Evolutionary conservation across 352 stramenopile species (phyloP), one percentile per base, ranked within the genome.

Genomic region (Globisporangium cylindrosporum): DNA sequence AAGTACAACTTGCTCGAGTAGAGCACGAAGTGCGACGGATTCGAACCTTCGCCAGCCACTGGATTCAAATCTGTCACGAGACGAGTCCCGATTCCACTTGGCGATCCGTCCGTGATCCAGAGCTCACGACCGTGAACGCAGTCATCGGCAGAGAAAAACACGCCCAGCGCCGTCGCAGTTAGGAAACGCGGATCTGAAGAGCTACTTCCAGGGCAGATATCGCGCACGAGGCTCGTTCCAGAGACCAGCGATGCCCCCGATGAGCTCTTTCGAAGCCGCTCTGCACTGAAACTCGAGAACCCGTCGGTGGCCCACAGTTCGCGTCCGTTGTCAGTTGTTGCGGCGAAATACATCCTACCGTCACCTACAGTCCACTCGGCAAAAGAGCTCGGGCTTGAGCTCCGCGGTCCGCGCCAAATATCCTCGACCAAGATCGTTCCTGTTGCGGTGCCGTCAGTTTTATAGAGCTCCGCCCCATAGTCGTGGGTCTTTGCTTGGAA

Each of bases 131-230:
- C 88, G 51, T 82, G 72, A 14, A 77, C 64, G 51, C 88, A 81
- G 71, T 96, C 87, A 18, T 77, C 75, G 1, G 89, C 89, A 1
- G 73, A 64, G 66, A 96, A 96, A 61, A 89, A 91, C 2, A 94
- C 67, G 24, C 76, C 72, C 1, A 71, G 15, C 0, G 67, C 48
- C 9, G 69, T 71, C 27, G 79, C 70, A 2, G 72, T 79, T 22
- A 96, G 68, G 58, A 84, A 78, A n/a, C 64, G 67, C 20, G 89
- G 89, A 15, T 75, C 36, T 1, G 86, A 95, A 4, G 72, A 80
- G 25, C 53, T 24, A 4, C 38, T 20, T 9, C 80, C 81, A 14
- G 53, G 51, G 63, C 72, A 82, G 46, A 96, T 79, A 71, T 93
- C 85, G 10, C 57, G 65, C 14, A 95, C 71, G 4, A 87, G 61